Percentiles rank a stretch among this genome's conserved stretches.
These are phyloP conservation scores for Hypoxylon sp. DNA, from an alignment of 2,329 filamentous ascomycete species.

Conservation along the genomic window DNA sequence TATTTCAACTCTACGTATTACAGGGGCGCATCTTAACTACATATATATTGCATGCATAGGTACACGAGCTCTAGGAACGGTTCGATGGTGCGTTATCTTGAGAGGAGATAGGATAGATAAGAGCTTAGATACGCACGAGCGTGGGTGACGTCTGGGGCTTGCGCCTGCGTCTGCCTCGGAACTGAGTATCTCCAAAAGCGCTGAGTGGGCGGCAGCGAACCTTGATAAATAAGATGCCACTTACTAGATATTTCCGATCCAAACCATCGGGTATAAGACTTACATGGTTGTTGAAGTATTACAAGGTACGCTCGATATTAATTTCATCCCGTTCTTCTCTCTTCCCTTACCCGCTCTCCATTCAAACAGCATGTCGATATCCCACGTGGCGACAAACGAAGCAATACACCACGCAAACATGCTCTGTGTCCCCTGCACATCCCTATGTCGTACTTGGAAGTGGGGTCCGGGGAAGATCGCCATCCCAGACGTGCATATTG, in stretches of 20 bases:
- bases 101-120: constrained; percentile 32
- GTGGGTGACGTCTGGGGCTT: constrained; percentile 12
- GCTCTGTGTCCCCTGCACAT: not conserved
- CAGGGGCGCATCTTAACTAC: constrained; percentile 1
- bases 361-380: not conserved
- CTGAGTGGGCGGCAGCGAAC: not conserved
- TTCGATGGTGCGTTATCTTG: constrained; percentile 2
- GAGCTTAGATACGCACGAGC: constrained; percentile 15
- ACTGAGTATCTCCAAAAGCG: constrained; percentile 5
- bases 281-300: not conserved
- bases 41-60: constrained; percentile 22
- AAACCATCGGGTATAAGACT: not conserved
- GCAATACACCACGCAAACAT: too few species aligned
- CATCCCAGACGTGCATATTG: not conserved
- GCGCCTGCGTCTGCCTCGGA: constrained; percentile 4
- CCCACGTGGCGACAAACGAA: constrained; percentile 11
- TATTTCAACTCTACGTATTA: constrained; percentile 4
- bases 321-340: not conserved
- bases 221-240: not conserved
- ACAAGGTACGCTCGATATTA: not conserved
- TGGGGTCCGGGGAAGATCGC: constrained; percentile 35
- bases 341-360: not conserved
- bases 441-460: constrained; percentile 13
- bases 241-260: constrained; percentile 1
- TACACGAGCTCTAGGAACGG: not conserved